Evolutionary conservation across 2,329 filamentous ascomycete species (phyloP).

Genomic region (Apiospora pterosperma): DNA sequence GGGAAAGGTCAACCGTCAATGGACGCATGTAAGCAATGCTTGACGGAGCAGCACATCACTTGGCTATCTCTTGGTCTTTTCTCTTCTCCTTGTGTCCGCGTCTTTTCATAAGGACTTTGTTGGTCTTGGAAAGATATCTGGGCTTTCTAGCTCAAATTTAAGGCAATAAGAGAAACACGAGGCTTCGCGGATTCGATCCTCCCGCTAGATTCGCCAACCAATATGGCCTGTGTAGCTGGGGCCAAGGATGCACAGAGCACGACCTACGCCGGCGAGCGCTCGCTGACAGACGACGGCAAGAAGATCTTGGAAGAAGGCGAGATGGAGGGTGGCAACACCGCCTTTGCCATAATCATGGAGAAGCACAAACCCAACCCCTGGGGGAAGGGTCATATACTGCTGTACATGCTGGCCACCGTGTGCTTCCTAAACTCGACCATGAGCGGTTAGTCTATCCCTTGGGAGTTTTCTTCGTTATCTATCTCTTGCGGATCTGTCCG

Average conservation of each 20-base stretch:
- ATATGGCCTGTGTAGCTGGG: neutral
- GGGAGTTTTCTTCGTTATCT: neutral
- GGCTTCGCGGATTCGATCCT: neutral
- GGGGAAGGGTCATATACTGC: conserved; percentile 25
- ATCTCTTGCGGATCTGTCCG: neutral
- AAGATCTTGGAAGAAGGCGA: neutral
- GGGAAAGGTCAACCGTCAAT: neutral
- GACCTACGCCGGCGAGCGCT: neutral
- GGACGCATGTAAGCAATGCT: neutral
- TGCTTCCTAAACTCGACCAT: conserved; percentile 36
- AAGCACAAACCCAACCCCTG: conserved; percentile 25
- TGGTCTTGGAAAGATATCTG: neutral
- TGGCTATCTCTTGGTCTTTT: neutral
- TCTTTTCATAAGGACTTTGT: neutral
- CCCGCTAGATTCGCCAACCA: neutral
- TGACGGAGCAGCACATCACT: neutral
- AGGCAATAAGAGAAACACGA: no score
- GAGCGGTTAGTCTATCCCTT: conserved; percentile 16
- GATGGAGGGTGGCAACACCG: conserved; percentile 23
- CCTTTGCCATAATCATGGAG: conserved; percentile 30
- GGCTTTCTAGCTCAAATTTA: neutral
- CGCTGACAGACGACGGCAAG: neutral
- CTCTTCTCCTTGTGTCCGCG: neutral
- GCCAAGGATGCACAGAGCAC: neutral
- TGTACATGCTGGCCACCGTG: conserved; percentile 24